Evolutionary conservation across 1,284 basidiomycete genomes (phyloP), one percentile per base, ranked within the genome.

Genomic region (Caloboletus firmus): DNA sequence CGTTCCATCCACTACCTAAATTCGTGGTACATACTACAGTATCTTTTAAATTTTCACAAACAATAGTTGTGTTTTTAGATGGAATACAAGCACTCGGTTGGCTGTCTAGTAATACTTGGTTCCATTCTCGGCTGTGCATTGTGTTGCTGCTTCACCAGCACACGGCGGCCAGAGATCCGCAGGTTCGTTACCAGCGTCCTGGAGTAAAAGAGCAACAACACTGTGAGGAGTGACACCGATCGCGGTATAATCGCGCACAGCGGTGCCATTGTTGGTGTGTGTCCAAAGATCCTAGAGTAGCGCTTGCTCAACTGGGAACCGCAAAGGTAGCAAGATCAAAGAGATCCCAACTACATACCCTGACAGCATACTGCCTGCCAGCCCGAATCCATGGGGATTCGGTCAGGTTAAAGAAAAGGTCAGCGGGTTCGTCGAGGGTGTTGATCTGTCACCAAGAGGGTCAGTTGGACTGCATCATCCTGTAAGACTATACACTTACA

Each of bases 341-440:
- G 24, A 47, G 24, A 28, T 8, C 2, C 5, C 24, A 12, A 31
- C 18, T 34, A 55, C 59, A 57, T 67, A 84, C 83, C 49, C 83
- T 74, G 54, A 87, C 80, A 34, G 76, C 63, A 59, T 87, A 87
- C 61, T 84, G 78, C 41, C 81, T 70, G 20, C 84, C 84, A 2
- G 84, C 83, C 31, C 82, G 77, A 58, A 86, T 80, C 84, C 85
- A 87, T 0, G 85, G 85, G 0, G 84, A 85, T 60, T 87, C 83
- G 3, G 82, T 83, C 45, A 87, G 67, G 56, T 76, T 83, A 73
- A 87, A 87, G 58, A 69, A 76, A 75, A 87, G 71, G 55, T 80
- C 76, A 5, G 79, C 73, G 2, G 83, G 74, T 61, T 80, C 67
- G 57, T 81, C 73, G 12, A 84, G 73, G 13, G 74, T 75, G 55